phyloP scores from a whole-genome alignment of 2,329 filamentous ascomycete genomes.

The Penicillium sp. region DNA sequence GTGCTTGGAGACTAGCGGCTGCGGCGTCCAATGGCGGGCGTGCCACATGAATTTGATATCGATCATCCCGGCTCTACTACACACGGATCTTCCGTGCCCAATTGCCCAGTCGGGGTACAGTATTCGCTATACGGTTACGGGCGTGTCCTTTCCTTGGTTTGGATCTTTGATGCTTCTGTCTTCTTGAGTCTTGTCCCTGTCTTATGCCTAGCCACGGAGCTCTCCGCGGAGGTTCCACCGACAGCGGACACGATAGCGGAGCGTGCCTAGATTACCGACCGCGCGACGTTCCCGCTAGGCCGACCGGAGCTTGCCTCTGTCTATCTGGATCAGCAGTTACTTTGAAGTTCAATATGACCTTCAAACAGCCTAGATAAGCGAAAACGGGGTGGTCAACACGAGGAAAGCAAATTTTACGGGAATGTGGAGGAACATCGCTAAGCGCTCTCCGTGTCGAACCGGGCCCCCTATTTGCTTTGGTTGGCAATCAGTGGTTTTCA shows the following conservation, averaged over 20 bases:
- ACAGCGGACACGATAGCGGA: constrained; percentile 9
- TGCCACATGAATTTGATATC: constrained; percentile 26
- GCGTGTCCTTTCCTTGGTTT: not conserved
- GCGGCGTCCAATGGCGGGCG: constrained; percentile 26
- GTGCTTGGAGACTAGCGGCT: constrained; percentile 24
- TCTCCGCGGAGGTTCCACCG: constrained; percentile 16
- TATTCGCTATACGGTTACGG: not conserved
- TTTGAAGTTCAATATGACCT: not conserved
- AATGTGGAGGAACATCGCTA: not conserved
- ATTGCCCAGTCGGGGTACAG: not conserved
- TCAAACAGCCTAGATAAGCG: not conserved
- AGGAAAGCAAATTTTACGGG: not conserved
- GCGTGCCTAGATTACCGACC: constrained; percentile 10
- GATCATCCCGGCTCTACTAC: constrained; percentile 18
- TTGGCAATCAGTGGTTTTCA: not conserved
- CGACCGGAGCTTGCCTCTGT: constrained; percentile 1
- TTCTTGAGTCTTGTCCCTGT: not conserved
- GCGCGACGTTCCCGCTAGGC: not conserved
- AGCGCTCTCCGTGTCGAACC: not conserved
- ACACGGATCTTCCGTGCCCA: constrained; percentile 18
- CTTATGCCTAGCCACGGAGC: constrained; percentile 5
- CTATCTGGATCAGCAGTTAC: not conserved
- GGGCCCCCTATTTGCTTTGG: constrained; percentile 1
- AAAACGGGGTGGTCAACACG: not conserved
- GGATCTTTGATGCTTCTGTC: not conserved